Evolutionary conservation across 768 basidiomycete species (phyloP).

Genomic region (Termitomyces heimii): DNA sequence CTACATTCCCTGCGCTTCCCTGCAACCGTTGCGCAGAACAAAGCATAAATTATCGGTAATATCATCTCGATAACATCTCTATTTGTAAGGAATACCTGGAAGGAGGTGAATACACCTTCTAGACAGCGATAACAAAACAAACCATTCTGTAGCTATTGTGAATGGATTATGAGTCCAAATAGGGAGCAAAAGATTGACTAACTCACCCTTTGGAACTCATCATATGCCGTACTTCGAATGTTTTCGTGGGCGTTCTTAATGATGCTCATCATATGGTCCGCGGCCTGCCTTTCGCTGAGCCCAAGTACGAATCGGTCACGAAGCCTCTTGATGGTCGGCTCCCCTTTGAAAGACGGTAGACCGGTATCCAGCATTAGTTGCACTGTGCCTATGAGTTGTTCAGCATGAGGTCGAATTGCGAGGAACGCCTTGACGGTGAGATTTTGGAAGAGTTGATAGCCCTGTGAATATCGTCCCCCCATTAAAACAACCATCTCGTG

Average conservation of each 20-base stretch:
- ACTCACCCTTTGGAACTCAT: conserved; percentile 88
- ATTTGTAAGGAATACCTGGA: conserved; percentile 42
- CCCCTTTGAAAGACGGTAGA: conserved; percentile 95
- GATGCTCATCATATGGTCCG: conserved; percentile 86
- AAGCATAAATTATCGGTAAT: background rate
- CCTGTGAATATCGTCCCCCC: conserved; percentile 93
- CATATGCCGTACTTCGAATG: conserved; percentile 87
- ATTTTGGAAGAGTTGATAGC: conserved; percentile 90
- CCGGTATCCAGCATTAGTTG: conserved; percentile 94
- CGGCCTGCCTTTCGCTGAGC: conserved; percentile 84
- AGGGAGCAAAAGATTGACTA: background rate
- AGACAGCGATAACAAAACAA: conserved; percentile 1
- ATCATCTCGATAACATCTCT: conserved; percentile 8
- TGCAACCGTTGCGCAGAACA: no score
- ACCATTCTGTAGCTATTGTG: conserved; percentile 34
- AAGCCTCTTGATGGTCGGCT: conserved; percentile 82
- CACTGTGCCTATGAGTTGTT: conserved; percentile 83
- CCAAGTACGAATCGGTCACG: conserved; percentile 82
- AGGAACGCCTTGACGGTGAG: conserved; percentile 96
- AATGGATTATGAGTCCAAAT: background rate
- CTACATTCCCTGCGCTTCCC: no score
- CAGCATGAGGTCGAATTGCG: conserved; percentile 90
- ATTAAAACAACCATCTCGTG: conserved; percentile 98
- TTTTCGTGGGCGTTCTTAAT: conserved; percentile 95
- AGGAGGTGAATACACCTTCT: background rate